Percentiles rank a stretch among this genome's conserved stretches.
These are phyloP conservation scores for Raffaelea ambrosiae DNA, from an alignment of 2,329 filamentous ascomycete species.

Conservation along the genomic window DNA sequence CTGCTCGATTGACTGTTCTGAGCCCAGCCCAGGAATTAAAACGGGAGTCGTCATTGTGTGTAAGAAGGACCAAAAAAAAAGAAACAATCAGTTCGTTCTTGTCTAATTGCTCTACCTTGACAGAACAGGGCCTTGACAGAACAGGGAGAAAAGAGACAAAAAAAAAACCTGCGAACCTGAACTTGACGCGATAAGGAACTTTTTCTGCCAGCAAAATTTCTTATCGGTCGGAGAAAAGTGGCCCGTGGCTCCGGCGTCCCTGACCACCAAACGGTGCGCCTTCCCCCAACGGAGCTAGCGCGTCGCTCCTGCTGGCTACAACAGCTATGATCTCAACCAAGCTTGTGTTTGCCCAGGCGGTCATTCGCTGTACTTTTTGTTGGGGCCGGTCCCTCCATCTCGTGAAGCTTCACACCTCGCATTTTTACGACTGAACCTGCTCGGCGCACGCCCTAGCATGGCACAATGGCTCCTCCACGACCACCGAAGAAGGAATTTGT, in stretches of 20 bases:
- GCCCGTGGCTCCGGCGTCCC: not conserved
- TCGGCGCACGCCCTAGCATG: not conserved
- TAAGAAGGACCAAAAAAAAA: too few species aligned
- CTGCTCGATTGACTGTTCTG: not conserved
- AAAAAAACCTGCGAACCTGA: too few species aligned
- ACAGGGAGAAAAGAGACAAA: not conserved
- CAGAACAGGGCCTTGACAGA: too few species aligned
- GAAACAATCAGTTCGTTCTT: too few species aligned
- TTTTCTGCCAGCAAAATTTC: constrained; percentile 9
- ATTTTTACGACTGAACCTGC: too few species aligned
- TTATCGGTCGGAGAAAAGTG: constrained; percentile 10
- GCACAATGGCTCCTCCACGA: constrained; percentile 30
- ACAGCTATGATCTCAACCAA: not conserved
- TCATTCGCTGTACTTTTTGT: not conserved
- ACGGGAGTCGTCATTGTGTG: too few species aligned
- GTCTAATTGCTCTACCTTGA: too few species aligned
- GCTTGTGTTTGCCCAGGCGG: not conserved
- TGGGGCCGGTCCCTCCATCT: not conserved
- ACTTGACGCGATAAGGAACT: too few species aligned
- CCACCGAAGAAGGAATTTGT: constrained; percentile 27
- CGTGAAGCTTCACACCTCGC: too few species aligned
- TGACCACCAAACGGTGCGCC: not conserved
- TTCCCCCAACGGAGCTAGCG: not conserved
- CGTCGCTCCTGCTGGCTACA: not conserved
- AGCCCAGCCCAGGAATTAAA: too few species aligned